Conservation (phyloP, 208 protist genomes). For the Trypanosoma melophagium region DNA sequence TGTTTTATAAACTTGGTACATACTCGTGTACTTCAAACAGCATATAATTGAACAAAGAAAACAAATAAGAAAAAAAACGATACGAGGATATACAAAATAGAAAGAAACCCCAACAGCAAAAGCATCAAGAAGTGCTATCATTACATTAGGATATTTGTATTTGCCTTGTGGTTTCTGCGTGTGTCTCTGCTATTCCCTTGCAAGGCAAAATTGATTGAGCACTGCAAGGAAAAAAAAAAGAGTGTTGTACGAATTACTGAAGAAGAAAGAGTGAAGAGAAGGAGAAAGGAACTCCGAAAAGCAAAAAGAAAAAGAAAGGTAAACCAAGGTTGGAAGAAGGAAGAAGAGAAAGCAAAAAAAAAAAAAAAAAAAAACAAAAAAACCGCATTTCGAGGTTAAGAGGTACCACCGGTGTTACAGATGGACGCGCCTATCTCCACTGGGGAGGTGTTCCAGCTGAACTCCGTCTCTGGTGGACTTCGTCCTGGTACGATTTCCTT, state of each 20-base stretch:
- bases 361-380: constrained; percentile 12
- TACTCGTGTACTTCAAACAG: neutral
- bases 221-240: neutral
- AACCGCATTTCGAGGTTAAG: neutral
- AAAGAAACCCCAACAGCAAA: no score
- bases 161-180: no score
- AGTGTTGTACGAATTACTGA: neutral
- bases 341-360: constrained; percentile 14
- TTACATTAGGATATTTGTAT: no score
- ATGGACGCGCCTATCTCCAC: constrained; percentile 61
- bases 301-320: constrained; percentile 1
- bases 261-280: constrained; percentile 11
- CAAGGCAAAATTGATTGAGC: neutral
- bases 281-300: neutral
- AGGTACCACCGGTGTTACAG: constrained; percentile 2
- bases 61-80: neutral
- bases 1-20: neutral
- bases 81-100: no score
- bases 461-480: constrained; percentile 90
- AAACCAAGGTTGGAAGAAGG: neutral
- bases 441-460: constrained; percentile 84
- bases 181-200: no score
- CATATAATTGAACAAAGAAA: constrained; percentile 1
- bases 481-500: constrained; percentile 93
- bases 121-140: no score